Percentiles rank a stretch among this genome's conserved stretches.
These are phyloP conservation scores for Ampelocalamus luodianensis DNA, from an alignment of 176 grass and related monocot genomes.

Conservation along the genomic window DNA sequence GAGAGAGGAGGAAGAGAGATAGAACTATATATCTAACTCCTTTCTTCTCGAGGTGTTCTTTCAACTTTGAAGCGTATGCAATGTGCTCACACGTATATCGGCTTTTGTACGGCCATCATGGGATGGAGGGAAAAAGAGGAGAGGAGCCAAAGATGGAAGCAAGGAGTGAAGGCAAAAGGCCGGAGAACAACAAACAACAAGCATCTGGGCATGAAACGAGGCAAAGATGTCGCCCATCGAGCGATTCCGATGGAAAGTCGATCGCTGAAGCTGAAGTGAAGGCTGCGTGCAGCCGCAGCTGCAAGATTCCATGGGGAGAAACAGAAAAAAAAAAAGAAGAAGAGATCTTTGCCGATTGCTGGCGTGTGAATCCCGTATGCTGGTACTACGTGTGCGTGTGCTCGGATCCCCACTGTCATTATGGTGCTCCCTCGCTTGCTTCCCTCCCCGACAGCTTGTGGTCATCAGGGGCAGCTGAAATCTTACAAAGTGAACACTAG, in stretches of 20 bases:
- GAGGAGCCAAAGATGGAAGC: slow-evolving; percentile 3
- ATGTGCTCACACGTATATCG: background rate
- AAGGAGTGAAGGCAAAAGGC: background rate
- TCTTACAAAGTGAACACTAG: background rate
- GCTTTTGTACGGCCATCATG: slow-evolving; percentile 24
- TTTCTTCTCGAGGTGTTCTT: background rate
- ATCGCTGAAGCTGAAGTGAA: background rate
- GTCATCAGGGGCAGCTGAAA: background rate
- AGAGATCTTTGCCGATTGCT: background rate
- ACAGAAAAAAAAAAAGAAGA: background rate
- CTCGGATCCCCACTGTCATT: slow-evolving; percentile 27
- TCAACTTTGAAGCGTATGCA: slow-evolving; percentile 18
- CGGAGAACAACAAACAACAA: background rate
- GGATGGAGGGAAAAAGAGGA: background rate
- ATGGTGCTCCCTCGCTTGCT: slow-evolving; percentile 30
- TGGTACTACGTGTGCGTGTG: background rate
- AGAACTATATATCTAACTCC: background rate
- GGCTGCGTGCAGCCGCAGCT: background rate
- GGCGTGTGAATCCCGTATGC: slow-evolving; percentile 56
- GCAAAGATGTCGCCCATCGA: slow-evolving; percentile 11
- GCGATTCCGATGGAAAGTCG: background rate
- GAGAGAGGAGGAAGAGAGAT: background rate
- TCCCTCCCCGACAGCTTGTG: slow-evolving; percentile 31
- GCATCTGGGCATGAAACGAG: background rate
- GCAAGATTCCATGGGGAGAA: background rate